These are phyloP conservation scores for Curvularia eragrostidis DNA, from an alignment of 2,329 filamentous ascomycete genomes.

Conservation along the genomic window DNA sequence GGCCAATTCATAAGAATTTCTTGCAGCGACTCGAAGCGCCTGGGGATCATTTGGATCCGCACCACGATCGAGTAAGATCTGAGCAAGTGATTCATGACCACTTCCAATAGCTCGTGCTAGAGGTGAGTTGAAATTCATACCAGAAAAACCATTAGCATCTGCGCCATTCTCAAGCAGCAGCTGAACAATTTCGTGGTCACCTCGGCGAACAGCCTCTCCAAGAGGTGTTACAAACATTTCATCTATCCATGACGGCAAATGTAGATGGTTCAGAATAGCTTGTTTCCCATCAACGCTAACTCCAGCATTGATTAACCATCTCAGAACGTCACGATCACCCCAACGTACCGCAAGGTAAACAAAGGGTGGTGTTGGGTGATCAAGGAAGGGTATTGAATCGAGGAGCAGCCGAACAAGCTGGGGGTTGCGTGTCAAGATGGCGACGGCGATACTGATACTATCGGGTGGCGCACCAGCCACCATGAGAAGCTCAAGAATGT, in stretches of 20 bases:
- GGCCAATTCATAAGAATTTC: background rate
- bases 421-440: background rate
- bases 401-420: background rate
- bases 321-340: background rate
- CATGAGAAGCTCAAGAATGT: background rate
- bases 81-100: background rate
- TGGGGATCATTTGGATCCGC: background rate
- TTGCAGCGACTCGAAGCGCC: background rate
- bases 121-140: background rate
- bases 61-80: background rate
- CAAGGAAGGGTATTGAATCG: background rate
- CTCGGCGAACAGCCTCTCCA: background rate
- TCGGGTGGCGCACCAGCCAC: background rate
- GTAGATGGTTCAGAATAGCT: background rate
- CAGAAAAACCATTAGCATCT: accelerated
- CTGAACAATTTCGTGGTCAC: background rate
- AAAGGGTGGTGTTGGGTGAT: too few species aligned
- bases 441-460: background rate
- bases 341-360: background rate
- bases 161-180: background rate
- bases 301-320: background rate
- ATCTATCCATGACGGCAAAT: background rate
- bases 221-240: background rate
- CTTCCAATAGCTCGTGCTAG: background rate
- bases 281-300: accelerated